Conservation (phyloP, 2,329 filamentous ascomycete genomes). For the Calycina herbarum region DNA sequence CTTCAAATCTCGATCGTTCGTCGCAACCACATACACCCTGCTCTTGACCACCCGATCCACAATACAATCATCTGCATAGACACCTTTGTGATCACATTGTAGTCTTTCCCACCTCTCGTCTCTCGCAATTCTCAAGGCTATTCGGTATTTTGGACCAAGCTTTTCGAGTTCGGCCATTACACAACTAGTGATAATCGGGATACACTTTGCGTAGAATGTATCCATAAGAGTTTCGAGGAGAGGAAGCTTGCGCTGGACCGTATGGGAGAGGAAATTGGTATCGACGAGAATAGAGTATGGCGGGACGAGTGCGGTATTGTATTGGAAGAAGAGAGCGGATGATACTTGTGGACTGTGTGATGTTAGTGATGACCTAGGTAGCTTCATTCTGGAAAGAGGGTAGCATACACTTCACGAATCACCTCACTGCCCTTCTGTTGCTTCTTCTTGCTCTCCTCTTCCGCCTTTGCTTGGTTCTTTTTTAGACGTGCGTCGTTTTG, state of each 20-base stretch:
- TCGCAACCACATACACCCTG: constrained; percentile 77
- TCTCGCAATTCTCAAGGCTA: constrained; percentile 81
- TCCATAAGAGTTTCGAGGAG: constrained; percentile 91
- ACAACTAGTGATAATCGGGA: constrained; percentile 82
- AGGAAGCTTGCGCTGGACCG: constrained; percentile 86
- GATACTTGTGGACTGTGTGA: constrained; percentile 68
- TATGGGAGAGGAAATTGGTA: constrained; percentile 89
- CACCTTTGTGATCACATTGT: constrained; percentile 87
- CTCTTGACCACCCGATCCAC: constrained; percentile 71
- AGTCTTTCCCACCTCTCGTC: constrained; percentile 87
- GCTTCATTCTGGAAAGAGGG: neutral
- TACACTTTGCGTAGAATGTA: constrained; percentile 87
- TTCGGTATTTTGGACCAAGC: constrained; percentile 81
- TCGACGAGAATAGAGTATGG: constrained; percentile 76
- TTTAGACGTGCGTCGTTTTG: constrained; percentile 79
- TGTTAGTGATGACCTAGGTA: constrained; percentile 9
- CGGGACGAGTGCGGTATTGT: constrained; percentile 82
- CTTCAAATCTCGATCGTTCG: constrained; percentile 78
- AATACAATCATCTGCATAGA: constrained; percentile 84
- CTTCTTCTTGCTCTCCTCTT: constrained; percentile 59
- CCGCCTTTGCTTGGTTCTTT: constrained; percentile 70
- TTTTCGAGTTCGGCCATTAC: constrained; percentile 86
- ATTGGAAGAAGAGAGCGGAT: constrained; percentile 82
- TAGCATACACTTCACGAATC: constrained; percentile 65
- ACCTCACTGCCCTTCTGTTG: constrained; percentile 55